Evolutionary conservation across 192 early-diverging fungal species (phyloP).

Genomic region (Entophlyctis helioformis): DNA sequence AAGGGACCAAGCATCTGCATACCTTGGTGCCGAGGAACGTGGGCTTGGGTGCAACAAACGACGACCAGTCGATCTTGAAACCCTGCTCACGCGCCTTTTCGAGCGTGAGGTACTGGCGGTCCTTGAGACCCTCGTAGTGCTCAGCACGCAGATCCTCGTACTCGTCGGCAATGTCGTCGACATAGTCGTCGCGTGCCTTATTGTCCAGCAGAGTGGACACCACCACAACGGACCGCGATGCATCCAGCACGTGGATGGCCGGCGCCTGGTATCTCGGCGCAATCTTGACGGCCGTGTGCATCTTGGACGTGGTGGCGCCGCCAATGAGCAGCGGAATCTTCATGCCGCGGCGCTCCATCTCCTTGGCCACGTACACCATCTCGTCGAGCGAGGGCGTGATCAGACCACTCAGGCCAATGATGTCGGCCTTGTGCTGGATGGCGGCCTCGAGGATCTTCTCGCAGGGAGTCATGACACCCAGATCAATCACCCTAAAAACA

Average conservation of each 20-base stretch:
- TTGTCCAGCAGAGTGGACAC: constrained; percentile 78
- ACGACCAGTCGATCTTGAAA: constrained; percentile 59
- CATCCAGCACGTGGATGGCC: constrained; percentile 81
- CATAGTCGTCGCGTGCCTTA: constrained; percentile 69
- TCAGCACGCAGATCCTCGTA: constrained; percentile 88
- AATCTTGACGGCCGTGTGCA: constrained; percentile 95
- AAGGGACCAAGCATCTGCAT: neutral
- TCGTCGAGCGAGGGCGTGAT: constrained; percentile 95
- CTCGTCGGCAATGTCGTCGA: constrained; percentile 80
- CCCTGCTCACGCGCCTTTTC: constrained; percentile 54
- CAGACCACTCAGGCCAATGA: constrained; percentile 87
- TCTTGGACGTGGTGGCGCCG: constrained; percentile 91
- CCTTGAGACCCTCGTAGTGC: constrained; percentile 85
- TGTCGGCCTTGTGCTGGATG: constrained; percentile 76
- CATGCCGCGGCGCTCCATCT: constrained; percentile 75
- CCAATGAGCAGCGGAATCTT: constrained; percentile 87
- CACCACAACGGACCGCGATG: constrained; percentile 83
- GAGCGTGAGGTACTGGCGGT: constrained; percentile 63
- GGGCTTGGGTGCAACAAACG: constrained; percentile 61
- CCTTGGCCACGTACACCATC: constrained; percentile 93
- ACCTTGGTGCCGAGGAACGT: constrained; percentile 70
- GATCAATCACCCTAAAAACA: constrained; percentile 83
- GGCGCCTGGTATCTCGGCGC: constrained; percentile 74
- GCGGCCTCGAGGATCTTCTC: constrained; percentile 86
- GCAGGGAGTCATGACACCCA: constrained; percentile 92